These are phyloP conservation scores for Penicillium crustosum DNA, from an alignment of 2,329 filamentous ascomycete genomes.

Conservation along the genomic window DNA sequence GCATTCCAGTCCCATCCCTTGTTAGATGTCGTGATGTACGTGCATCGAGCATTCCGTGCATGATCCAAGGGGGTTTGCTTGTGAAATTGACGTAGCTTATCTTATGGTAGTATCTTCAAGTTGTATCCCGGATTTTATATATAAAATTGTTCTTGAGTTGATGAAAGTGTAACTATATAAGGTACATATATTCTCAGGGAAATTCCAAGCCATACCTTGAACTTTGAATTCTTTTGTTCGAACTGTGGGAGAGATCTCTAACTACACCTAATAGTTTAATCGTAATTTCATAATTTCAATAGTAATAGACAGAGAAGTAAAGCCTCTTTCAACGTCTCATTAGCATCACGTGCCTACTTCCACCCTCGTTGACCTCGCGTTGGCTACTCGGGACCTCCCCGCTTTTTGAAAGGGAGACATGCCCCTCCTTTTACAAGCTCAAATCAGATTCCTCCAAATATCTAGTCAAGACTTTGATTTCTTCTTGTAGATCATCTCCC, in stretches of 20 bases:
- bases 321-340: not conserved
- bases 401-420: no score
- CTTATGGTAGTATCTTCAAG: not conserved
- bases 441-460: no score
- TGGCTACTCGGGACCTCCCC: no score
- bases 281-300: not conserved
- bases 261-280: not conserved
- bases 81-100: not conserved
- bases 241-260: not conserved
- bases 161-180: not conserved
- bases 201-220: not conserved
- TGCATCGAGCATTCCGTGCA: slow-evolving; percentile 5
- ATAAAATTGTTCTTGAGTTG: not conserved
- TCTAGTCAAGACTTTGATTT: no score
- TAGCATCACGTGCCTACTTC: no score
- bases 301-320: not conserved
- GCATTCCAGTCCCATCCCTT: slow-evolving; percentile 8
- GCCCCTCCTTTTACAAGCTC: no score
- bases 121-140: not conserved
- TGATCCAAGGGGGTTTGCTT: not conserved
- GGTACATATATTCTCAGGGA: not conserved
- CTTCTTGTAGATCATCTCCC: no score
- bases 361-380: no score
- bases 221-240: no score
- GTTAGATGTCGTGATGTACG: not conserved